Conservation (phyloP, 1,284 basidiomycete genomes). For the Mycena sp. region DNA sequence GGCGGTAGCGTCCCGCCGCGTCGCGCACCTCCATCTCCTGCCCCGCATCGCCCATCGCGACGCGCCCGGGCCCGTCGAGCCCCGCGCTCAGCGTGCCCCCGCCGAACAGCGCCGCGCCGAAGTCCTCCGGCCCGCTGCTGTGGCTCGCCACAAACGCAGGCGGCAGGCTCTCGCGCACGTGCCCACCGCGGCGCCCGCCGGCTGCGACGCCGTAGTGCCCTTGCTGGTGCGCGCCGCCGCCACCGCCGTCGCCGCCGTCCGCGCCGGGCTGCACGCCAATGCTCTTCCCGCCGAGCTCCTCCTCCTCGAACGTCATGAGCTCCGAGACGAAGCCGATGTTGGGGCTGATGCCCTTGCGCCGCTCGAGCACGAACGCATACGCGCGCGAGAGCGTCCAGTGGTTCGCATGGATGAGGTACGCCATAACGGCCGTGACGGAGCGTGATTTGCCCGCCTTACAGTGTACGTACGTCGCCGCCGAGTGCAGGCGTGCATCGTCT, state of each 20-base stretch:
- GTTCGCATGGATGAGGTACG: conserved; percentile 96
- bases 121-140: conserved; percentile 22
- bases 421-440: conserved; percentile 96
- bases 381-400: conserved; percentile 94
- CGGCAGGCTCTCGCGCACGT: conserved; percentile 81
- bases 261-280: conserved; percentile 69
- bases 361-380: conserved; percentile 90
- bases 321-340: conserved; percentile 99
- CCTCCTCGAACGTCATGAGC: conserved; percentile 95
- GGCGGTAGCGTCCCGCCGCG: conserved; percentile 82
- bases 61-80: not conserved
- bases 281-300: conserved; percentile 85
- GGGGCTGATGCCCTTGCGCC: conserved; percentile 93
- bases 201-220: conserved; percentile 50
- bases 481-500: conserved; percentile 93
- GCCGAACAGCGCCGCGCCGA: conserved; percentile 11
- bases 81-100: not conserved
- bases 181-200: conserved; percentile 60
- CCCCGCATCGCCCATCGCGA: conserved; percentile 55
- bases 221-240: conserved; percentile 38
- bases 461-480: conserved; percentile 92
- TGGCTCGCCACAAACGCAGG: conserved; percentile 54
- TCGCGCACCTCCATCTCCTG: conserved; percentile 90
- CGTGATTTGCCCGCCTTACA: conserved; percentile 97
- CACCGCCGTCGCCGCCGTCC: conserved; percentile 38